Base-by-base conservation (phyloP, 352 stramenopile species). In the Elongisporangium undulatum region DNA sequence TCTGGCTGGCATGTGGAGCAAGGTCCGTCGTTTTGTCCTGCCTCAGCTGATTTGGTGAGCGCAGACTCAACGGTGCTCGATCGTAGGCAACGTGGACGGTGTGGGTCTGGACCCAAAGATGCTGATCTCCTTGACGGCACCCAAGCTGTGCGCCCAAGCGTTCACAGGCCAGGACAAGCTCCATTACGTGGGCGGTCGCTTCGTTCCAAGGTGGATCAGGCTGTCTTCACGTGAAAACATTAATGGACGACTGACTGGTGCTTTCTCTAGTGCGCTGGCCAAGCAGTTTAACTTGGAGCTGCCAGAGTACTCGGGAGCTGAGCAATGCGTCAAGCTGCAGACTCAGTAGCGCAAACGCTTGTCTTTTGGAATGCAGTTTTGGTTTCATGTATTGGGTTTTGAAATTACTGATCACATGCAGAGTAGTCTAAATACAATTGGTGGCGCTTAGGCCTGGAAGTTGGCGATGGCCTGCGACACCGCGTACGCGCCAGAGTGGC, bases 1-100 rank as follows among this genome's bases (percentile, higher is more conserved):
- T 99, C 94, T 3, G 97, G 97, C 9, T 99, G 97, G 97, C 85
- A 99, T 66, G 97, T 99, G 13, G 92, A 99, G 63, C 69, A 74
- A 58, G 87, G 85, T 89, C 62, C n/a, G 58, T 16, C 59, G 51
- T 51, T 20, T n/a, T n/a, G n/a, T n/a, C 20, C 16, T 50, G 3
- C 10, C 2, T 21, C 17, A 2, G 16, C 19, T 38, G 19, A 61
- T 13, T 10, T 38, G 19, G 53, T 5, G 2, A n/a, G 24, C 19
- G 17, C 15, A 21, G 2, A 13, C 34, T 59, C 17, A 63, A n/a
- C 6, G 61, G 20, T 61, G 22, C 20, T 13, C 50, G 7, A n/a
- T 61, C 16, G 51, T 26, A 89, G 79, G 78, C 75, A 90, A 95
- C 49, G 82, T 92, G 45, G 68, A 53, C 29, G 85, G 87, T 39